These are phyloP conservation scores for Harrya chromipes DNA, from an alignment of 768 basidiomycete species.

Conservation along the genomic window DNA sequence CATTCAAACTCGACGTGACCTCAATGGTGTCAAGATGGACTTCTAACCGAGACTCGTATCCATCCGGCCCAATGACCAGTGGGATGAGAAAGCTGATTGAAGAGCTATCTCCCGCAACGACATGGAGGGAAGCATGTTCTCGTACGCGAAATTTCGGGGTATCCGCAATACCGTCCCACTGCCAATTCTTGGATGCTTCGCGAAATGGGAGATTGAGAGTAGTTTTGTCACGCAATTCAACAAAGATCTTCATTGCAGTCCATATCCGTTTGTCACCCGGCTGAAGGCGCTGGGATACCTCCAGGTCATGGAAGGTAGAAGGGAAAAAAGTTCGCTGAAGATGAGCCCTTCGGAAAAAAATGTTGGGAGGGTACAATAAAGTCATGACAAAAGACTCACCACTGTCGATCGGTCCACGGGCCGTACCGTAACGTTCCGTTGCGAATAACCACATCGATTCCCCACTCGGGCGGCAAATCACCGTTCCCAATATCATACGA, in stretches of 20 bases:
- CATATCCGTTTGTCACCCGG: constrained; percentile 82
- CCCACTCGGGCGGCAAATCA: constrained; percentile 90
- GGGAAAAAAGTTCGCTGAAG: constrained; percentile 86
- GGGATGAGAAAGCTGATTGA: constrained; percentile 84
- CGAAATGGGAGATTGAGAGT: constrained; percentile 85
- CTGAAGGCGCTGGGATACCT: constrained; percentile 53
- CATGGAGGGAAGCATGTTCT: constrained; percentile 68
- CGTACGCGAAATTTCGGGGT: constrained; percentile 52
- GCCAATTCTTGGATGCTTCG: constrained; percentile 96
- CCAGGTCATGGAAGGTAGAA: constrained; percentile 62
- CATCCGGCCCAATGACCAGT: constrained; percentile 67
- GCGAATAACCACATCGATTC: constrained; percentile 77
- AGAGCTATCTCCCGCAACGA: constrained; percentile 76
- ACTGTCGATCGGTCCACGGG: constrained; percentile 95
- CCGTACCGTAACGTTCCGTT: constrained; percentile 81
- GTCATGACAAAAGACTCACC: constrained; percentile 41
- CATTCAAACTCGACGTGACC: constrained; percentile 84
- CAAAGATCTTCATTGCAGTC: constrained; percentile 75
- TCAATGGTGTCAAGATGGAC: constrained; percentile 78
- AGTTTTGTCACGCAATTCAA: constrained; percentile 78
- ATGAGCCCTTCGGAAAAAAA: constrained; percentile 47
- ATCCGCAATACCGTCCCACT: constrained; percentile 69
- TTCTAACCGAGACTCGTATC: constrained; percentile 79
- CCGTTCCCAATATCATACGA: constrained; percentile 80
- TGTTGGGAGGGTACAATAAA: constrained; percentile 2